phyloP scores from a whole-genome alignment of 1,139 yeast genomes.

The Ogataea hybrid region DNA sequence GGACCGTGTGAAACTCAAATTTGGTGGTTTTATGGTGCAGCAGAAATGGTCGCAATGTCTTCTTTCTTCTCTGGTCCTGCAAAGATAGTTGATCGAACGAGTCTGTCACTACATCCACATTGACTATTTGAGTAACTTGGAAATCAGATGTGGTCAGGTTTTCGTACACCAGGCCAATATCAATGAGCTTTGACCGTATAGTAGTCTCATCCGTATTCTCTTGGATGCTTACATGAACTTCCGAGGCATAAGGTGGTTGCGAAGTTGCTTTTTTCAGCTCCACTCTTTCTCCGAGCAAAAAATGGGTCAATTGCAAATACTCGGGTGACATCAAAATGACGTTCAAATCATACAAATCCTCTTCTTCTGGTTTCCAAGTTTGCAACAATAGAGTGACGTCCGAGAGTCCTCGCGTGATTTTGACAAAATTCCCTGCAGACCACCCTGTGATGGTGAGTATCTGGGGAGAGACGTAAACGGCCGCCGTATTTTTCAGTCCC shows the following conservation, averaged over 20 bases:
- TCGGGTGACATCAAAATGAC: constrained; percentile 51
- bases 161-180: constrained; percentile 27
- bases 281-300: constrained; percentile 73
- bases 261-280: constrained; percentile 41
- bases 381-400: constrained; percentile 48
- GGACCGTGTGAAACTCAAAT: constrained; percentile 38
- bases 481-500: constrained; percentile 36
- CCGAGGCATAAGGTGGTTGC: constrained; percentile 43
- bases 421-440: constrained; percentile 52
- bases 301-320: constrained; percentile 52
- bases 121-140: constrained; percentile 25
- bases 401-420: constrained; percentile 45
- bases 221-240: constrained; percentile 14
- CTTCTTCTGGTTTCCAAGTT: constrained; percentile 39
- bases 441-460: constrained; percentile 54
- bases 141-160: constrained; percentile 20
- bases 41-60: constrained; percentile 7
- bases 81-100: constrained; percentile 3
- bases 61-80: neutral
- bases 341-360: constrained; percentile 43
- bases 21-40: constrained; percentile 27
- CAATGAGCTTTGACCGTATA: constrained; percentile 20
- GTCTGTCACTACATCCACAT: constrained; percentile 12
- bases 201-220: constrained; percentile 28
- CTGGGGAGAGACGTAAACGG: constrained; percentile 50